These are phyloP conservation scores for Termitomyces heimii DNA, from an alignment of 768 basidiomycete species.

Conservation along the genomic window DNA sequence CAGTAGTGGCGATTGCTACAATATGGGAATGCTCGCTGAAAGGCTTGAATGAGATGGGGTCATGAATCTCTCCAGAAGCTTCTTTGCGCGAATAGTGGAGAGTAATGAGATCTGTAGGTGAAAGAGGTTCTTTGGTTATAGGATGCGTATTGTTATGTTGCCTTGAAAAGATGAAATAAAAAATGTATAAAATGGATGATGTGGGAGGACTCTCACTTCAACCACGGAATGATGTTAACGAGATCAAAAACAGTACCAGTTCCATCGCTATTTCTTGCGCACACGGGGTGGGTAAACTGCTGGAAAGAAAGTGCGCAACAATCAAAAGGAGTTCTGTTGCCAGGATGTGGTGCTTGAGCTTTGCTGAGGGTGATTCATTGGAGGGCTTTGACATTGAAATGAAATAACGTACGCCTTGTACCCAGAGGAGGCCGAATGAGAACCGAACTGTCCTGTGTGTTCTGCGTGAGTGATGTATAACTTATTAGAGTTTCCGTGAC, in stretches of 20 bases:
- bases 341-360: slow-evolving; percentile 59
- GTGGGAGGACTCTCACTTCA: slow-evolving; percentile 64
- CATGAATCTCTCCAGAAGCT: slow-evolving; percentile 81
- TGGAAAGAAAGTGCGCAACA: slow-evolving; percentile 91
- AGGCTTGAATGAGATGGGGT: slow-evolving; percentile 96
- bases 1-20: slow-evolving; percentile 82
- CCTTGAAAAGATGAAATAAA: slow-evolving; percentile 29
- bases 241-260: slow-evolving; percentile 83
- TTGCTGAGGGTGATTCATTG: slow-evolving; percentile 39
- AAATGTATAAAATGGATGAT: neutral
- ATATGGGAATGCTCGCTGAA: slow-evolving; percentile 97
- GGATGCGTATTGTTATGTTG: slow-evolving; percentile 81
- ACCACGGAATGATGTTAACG: slow-evolving; percentile 90
- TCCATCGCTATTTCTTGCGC: slow-evolving; percentile 76
- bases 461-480: slow-evolving; percentile 88
- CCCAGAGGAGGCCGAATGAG: slow-evolving; percentile 76
- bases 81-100: slow-evolving; percentile 79
- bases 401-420: slow-evolving; percentile 47
- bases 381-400: neutral
- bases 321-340: slow-evolving; percentile 74
- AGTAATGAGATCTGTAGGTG: slow-evolving; percentile 69
- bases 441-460: slow-evolving; percentile 74
- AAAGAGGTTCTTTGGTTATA: slow-evolving; percentile 65
- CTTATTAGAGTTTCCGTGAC: slow-evolving; percentile 84
- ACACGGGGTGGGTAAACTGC: slow-evolving; percentile 85